phyloP scores from a whole-genome alignment of 176 grass and related monocot genomes.

The Elaeis guineensis region DNA sequence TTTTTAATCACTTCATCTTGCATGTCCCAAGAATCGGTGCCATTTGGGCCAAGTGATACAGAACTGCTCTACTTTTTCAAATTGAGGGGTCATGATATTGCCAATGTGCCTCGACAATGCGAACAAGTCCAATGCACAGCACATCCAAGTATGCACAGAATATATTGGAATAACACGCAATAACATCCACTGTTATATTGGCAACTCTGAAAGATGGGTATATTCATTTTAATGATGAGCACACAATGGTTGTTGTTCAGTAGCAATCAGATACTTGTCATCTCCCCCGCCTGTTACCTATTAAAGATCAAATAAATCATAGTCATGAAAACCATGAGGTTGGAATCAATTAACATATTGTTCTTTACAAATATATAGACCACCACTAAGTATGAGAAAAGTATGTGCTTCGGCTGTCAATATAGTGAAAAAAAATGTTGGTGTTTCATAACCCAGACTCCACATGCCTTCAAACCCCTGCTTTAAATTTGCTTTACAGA shows the following conservation, averaged over 20 bases:
- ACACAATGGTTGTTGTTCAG: slow-evolving; percentile 60
- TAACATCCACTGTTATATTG: slow-evolving; percentile 12
- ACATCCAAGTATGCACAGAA: slow-evolving; percentile 38
- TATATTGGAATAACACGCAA: neutral
- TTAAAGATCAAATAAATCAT: neutral
- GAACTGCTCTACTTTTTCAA: slow-evolving; percentile 95
- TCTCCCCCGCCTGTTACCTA: slow-evolving; percentile 85
- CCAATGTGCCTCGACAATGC: slow-evolving; percentile 78
- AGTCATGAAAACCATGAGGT: neutral
- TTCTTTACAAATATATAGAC: no score
- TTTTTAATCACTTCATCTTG: slow-evolving; percentile 69
- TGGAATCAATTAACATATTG: no score
- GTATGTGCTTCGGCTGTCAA: no score
- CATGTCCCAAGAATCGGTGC: slow-evolving; percentile 68
- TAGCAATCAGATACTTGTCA: slow-evolving; percentile 92
- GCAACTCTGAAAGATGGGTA: slow-evolving; percentile 66
- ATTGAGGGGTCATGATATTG: slow-evolving; percentile 85
- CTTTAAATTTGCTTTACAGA: no score
- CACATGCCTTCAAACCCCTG: no score
- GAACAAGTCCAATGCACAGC: slow-evolving; percentile 88
- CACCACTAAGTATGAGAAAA: no score
- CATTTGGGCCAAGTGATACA: slow-evolving; percentile 66
- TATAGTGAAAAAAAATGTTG: no score
- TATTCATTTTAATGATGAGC: slow-evolving; percentile 78
- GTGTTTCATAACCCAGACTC: no score